Evolutionary conservation across 768 basidiomycete species (phyloP).

Genomic region (Boletus insuetus): DNA sequence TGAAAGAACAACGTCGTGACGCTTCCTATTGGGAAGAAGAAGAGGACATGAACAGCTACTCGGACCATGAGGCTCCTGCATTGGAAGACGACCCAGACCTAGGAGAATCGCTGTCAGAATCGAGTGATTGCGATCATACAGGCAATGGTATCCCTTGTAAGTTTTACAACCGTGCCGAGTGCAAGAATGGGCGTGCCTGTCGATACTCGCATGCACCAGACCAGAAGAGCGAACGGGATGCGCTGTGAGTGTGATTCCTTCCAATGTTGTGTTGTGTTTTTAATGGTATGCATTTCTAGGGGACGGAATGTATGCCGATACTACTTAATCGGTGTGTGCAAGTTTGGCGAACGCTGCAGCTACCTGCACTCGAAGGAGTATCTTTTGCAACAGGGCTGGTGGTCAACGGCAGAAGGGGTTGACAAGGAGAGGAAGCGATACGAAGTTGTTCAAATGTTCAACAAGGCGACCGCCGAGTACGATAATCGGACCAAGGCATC

Average conservation of each 20-base stretch:
- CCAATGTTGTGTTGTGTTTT: neutral
- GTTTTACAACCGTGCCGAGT: conserved; percentile 56
- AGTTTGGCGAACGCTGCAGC: conserved; percentile 40
- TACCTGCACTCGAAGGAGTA: conserved; percentile 48
- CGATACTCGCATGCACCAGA: conserved; percentile 54
- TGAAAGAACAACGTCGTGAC: neutral
- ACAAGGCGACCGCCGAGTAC: neutral
- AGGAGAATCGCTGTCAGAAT: conserved; percentile 47
- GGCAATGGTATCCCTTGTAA: conserved; percentile 54
- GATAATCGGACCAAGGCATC: neutral
- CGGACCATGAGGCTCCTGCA: conserved; percentile 17
- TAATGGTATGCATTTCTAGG: conserved; percentile 29
- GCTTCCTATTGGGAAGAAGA: neutral
- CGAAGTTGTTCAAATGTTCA: neutral
- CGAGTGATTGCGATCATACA: conserved; percentile 50
- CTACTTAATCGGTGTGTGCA: conserved; percentile 41
- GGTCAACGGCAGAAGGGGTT: conserved; percentile 29
- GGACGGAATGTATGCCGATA: conserved; percentile 51
- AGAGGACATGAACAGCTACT: neutral
- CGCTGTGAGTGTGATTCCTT: conserved; percentile 39
- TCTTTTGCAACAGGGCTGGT: conserved; percentile 48
- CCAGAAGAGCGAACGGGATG: conserved; percentile 51
- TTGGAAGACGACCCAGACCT: conserved; percentile 28
- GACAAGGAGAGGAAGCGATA: neutral
- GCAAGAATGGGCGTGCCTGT: conserved; percentile 41